phyloP scores from a whole-genome alignment of 2,329 filamentous ascomycete species.

The Epichloe gansuensis region DNA sequence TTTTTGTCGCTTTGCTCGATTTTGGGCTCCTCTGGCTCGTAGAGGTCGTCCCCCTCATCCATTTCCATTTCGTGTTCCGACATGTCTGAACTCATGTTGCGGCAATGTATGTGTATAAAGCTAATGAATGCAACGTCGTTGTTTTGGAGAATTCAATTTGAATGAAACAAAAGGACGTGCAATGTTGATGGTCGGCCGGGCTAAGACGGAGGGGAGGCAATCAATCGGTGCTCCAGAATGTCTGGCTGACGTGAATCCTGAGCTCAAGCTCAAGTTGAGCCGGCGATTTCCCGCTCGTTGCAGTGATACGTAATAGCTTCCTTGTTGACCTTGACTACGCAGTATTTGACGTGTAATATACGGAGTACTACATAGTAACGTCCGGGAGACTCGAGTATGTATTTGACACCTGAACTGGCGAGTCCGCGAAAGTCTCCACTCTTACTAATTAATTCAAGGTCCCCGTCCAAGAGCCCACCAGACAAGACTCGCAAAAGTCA shows the following conservation, averaged over 20 bases:
- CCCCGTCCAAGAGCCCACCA: not conserved
- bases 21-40: slow-evolving; percentile 46
- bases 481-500: slow-evolving; percentile 2
- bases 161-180: too few relatives aligned
- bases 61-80: slow-evolving; percentile 42
- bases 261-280: slow-evolving; percentile 9
- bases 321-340: not conserved
- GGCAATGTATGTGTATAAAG: too few relatives aligned
- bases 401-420: too few relatives aligned
- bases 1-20: slow-evolving; percentile 20
- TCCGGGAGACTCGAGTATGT: too few relatives aligned
- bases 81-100: slow-evolving; percentile 5
- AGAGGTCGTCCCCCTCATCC: slow-evolving; percentile 57
- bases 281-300: slow-evolving; percentile 18
- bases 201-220: too few relatives aligned
- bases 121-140: too few relatives aligned
- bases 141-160: too few relatives aligned
- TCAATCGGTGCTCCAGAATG: not conserved
- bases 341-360: too few relatives aligned
- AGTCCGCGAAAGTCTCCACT: not conserved
- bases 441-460: too few relatives aligned
- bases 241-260: not conserved
- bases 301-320: not conserved
- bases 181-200: too few relatives aligned
- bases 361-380: too few relatives aligned